These are phyloP conservation scores for Musa balbisiana DNA, from an alignment of 202 grass and related monocot genomes.

Conservation along the genomic window DNA sequence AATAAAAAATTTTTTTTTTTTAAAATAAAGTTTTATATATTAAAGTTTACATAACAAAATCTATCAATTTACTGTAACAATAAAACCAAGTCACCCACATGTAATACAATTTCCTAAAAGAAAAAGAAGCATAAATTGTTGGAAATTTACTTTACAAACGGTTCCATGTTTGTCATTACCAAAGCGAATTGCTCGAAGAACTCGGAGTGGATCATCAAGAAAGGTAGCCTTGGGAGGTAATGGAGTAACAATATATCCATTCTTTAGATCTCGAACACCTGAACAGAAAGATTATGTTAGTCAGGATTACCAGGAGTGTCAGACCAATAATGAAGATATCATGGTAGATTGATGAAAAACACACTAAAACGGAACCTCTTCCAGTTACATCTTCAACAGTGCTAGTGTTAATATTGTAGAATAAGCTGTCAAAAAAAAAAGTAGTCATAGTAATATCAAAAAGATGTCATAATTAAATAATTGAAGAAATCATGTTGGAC, in stretches of 20 bases:
- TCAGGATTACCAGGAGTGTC: not conserved
- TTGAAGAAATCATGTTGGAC: too few relatives aligned
- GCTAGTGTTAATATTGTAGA: slow-evolving; percentile 85
- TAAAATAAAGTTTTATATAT: not conserved
- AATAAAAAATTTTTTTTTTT: not conserved
- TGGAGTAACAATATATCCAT: slow-evolving; percentile 77
- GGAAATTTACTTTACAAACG: not conserved
- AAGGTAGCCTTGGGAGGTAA: slow-evolving; percentile 84
- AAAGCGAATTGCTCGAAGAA: slow-evolving; percentile 97
- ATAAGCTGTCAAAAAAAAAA: slow-evolving; percentile 48
- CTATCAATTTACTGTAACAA: not conserved
- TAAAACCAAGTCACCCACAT: not conserved
- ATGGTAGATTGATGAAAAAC: slow-evolving; percentile 16
- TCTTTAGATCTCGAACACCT: slow-evolving; percentile 72
- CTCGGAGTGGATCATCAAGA: slow-evolving; percentile 91
- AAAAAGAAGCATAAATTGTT: not conserved
- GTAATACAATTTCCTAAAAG: not conserved
- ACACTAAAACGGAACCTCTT: slow-evolving; percentile 40
- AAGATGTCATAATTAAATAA: too few relatives aligned
- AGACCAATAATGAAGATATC: slow-evolving; percentile 6
- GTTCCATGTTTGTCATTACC: slow-evolving; percentile 32
- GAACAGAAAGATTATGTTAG: slow-evolving; percentile 19
- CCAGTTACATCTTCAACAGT: slow-evolving; percentile 85
- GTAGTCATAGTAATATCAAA: too few relatives aligned
- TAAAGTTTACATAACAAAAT: not conserved